A percentile compares a stretch with the other conserved stretches of the same genome.
Evolutionary conservation across 1,284 basidiomycete genomes (phyloP).

Genomic region (Ustilago loliicola): DNA sequence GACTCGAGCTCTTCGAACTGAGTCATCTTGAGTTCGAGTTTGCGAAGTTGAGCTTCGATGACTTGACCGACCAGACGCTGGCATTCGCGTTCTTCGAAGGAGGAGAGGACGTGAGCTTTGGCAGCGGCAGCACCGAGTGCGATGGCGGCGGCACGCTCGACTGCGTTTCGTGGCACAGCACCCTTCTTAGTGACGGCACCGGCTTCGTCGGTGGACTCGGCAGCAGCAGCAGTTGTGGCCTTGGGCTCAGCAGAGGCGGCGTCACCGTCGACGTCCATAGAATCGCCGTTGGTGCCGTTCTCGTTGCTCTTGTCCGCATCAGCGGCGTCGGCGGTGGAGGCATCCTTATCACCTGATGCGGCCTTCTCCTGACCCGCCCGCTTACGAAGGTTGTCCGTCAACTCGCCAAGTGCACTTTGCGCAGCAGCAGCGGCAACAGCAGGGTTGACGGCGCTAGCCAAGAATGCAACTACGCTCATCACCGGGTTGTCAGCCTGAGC

Average conservation of each 20-base stretch:
- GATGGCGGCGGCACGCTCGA: conserved; percentile 66
- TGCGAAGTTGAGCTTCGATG: conserved; percentile 90
- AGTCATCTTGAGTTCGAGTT: conserved; percentile 78
- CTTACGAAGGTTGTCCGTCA: conserved; percentile 64
- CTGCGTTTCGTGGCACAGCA: conserved; percentile 59
- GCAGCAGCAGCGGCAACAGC: conserved; percentile 93
- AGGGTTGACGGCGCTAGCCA: conserved; percentile 91
- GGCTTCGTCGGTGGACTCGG: conserved; percentile 2
- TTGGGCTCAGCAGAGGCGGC: conserved; percentile 25
- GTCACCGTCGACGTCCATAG: conserved; percentile 61
- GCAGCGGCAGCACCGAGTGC: conserved; percentile 86
- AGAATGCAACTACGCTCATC: conserved; percentile 97
- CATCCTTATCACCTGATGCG: conserved; percentile 13
- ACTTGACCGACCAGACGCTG: conserved; percentile 84
- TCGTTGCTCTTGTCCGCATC: conserved; percentile 28
- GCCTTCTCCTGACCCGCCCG: conserved; percentile 42
- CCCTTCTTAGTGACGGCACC: conserved; percentile 26
- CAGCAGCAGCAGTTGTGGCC: conserved; percentile 21
- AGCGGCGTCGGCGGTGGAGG: conserved; percentile 11
- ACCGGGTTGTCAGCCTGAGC: conserved; percentile 96
- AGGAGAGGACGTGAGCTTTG: conserved; percentile 84
- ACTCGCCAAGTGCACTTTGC: conserved; percentile 82
- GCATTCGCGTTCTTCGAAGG: conserved; percentile 87
- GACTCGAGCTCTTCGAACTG: conserved; percentile 69
- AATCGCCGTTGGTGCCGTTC: conserved; percentile 71